Percentiles rank a stretch among this genome's conserved stretches.
Conservation (phyloP, 2,329 filamentous ascomycete species). For the Fusarium praegraminearum region DNA sequence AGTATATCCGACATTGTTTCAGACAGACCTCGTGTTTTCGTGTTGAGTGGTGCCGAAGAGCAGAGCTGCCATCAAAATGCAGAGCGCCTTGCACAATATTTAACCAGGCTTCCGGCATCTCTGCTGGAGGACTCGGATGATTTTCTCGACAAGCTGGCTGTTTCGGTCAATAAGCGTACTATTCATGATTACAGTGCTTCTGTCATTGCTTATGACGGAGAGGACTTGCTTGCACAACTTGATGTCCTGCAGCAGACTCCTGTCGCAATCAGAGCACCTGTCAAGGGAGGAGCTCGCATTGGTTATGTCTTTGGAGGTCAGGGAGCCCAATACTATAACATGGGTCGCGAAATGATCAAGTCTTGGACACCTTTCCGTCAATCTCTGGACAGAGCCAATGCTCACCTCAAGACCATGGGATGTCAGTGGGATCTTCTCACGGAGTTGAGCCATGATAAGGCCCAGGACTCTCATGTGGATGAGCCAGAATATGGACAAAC, state of each 20-base stretch:
- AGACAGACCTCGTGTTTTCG: conserved; percentile 13
- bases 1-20: not conserved
- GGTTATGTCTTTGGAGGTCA: conserved; percentile 54
- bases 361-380: conserved; percentile 1
- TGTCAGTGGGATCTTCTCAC: conserved; percentile 20
- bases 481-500: conserved; percentile 51
- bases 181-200: conserved; percentile 23
- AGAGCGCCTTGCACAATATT: not conserved
- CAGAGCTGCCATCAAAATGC: conserved; percentile 29
- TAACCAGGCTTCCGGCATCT: not conserved
- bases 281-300: conserved; percentile 18
- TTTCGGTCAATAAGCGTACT: not conserved
- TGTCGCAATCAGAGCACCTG: conserved; percentile 12
- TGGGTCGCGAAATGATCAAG: conserved; percentile 51
- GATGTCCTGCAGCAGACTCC: not conserved
- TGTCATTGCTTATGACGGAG: conserved; percentile 31
- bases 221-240: conserved; percentile 23
- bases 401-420: not conserved
- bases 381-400: conserved; percentile 9
- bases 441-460: conserved; percentile 5
- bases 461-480: conserved; percentile 37
- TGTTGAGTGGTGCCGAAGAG: conserved; percentile 40
- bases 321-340: conserved; percentile 53
- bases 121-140: not conserved
- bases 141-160: not conserved